These are phyloP conservation scores for Tolypocladium amazonense DNA, from an alignment of 2,329 filamentous ascomycete species.

Conservation along the genomic window DNA sequence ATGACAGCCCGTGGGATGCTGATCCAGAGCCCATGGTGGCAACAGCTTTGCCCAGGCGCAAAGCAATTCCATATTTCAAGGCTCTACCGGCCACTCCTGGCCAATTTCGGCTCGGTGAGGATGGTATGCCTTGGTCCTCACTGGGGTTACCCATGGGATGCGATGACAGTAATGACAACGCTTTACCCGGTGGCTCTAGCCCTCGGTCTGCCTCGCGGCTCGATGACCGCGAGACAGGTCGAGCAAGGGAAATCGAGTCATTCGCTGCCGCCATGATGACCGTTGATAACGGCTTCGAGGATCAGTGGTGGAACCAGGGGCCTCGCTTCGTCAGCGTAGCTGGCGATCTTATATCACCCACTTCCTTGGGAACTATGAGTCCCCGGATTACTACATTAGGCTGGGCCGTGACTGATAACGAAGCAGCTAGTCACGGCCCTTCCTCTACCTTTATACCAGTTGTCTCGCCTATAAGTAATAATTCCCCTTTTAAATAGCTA, in stretches of 20 bases:
- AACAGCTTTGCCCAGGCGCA: conserved; percentile 13
- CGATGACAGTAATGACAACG: not conserved
- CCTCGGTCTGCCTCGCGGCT: conserved; percentile 5
- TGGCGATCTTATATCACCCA: not conserved
- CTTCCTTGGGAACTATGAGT: not conserved
- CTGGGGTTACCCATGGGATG: not conserved
- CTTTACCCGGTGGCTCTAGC: not conserved
- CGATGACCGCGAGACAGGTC: conserved; percentile 19
- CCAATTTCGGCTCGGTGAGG: conserved; percentile 13
- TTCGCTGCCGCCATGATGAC: conserved; percentile 44
- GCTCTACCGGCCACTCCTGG: not conserved
- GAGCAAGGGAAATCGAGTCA: conserved; percentile 30
- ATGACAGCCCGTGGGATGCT: conserved; percentile 36
- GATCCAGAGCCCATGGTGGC: conserved; percentile 17
- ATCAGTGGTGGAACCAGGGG: conserved; percentile 47
- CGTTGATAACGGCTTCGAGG: conserved; percentile 47
- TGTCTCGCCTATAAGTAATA: not conserved
- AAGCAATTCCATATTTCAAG: conserved; percentile 5
- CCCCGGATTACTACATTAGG: not conserved
- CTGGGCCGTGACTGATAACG: not conserved
- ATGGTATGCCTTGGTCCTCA: conserved; percentile 32
- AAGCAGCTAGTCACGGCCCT: not conserved
- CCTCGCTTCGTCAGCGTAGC: conserved; percentile 8
- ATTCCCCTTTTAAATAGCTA: not conserved
- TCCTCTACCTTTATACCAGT: not conserved